Evolutionary conservation across 2,329 filamentous ascomycete genomes (phyloP).

Genomic region (Penicillium janthinellum): DNA sequence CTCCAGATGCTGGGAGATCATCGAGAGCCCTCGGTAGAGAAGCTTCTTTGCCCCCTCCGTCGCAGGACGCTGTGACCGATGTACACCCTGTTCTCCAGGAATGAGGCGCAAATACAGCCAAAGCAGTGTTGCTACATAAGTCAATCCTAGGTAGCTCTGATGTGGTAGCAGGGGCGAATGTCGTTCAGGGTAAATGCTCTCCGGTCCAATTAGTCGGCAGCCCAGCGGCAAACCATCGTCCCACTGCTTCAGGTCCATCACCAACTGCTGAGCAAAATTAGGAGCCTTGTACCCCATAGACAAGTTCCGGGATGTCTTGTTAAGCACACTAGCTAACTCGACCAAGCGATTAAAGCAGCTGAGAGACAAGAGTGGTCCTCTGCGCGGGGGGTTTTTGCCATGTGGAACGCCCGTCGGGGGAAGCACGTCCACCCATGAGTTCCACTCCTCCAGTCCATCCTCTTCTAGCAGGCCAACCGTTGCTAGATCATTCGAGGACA

Average conservation of each 20-base stretch:
- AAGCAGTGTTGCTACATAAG: slow-evolving; percentile 40
- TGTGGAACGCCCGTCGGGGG: slow-evolving; percentile 35
- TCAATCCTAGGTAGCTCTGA: slow-evolving; percentile 42
- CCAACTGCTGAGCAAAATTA: slow-evolving; percentile 37
- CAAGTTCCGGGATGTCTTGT: slow-evolving; percentile 38
- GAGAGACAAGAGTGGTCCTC: slow-evolving; percentile 47
- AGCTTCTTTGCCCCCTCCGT: slow-evolving; percentile 41
- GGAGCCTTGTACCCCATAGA: slow-evolving; percentile 32
- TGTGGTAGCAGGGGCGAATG: slow-evolving; percentile 42
- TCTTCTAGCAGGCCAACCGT: slow-evolving; percentile 59
- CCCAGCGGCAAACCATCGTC: slow-evolving; percentile 39
- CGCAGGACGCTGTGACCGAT: slow-evolving; percentile 36
- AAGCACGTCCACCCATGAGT: slow-evolving; percentile 63
- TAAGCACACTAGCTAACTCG: slow-evolving; percentile 41
- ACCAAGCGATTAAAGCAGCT: slow-evolving; percentile 59
- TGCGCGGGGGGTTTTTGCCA: slow-evolving; percentile 33
- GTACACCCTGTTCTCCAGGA: slow-evolving; percentile 33
- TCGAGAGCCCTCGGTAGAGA: slow-evolving; percentile 38
- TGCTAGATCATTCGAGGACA: slow-evolving; percentile 51
- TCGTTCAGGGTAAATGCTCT: slow-evolving; percentile 40
- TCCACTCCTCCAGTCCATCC: slow-evolving; percentile 73
- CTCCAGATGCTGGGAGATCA: slow-evolving; percentile 41
- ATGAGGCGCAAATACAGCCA: slow-evolving; percentile 40
- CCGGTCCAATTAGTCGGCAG: slow-evolving; percentile 40
- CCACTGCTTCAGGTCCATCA: slow-evolving; percentile 41